These are phyloP conservation scores for Macaranga tanarius DNA, from an alignment of 441 rosid genomes.

Conservation along the genomic window DNA sequence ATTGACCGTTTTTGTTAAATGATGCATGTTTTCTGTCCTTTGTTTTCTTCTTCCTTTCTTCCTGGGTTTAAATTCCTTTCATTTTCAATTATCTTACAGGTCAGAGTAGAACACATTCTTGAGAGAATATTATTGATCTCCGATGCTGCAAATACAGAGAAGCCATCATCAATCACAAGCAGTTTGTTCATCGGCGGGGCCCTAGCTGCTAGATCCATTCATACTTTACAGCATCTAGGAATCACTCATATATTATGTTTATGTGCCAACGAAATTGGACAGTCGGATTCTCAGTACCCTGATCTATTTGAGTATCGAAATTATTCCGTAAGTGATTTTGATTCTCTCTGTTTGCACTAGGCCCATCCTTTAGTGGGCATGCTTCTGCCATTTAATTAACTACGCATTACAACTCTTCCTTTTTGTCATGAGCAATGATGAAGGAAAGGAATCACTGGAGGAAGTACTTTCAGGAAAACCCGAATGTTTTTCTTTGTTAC, in stretches of 20 bases:
- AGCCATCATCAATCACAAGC: constrained; percentile 76
- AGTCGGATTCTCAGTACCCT: constrained; percentile 86
- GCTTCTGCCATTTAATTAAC: not conserved
- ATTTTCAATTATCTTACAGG: constrained; percentile 42
- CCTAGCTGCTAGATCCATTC: constrained; percentile 85
- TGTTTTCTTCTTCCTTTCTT: not conserved
- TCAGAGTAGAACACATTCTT: constrained; percentile 96
- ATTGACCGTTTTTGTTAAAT: not conserved
- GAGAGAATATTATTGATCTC: constrained; percentile 95
- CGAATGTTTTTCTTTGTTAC: no score
- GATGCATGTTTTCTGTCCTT: not conserved
- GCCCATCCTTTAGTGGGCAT: not conserved
- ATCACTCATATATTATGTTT: constrained; percentile 83
- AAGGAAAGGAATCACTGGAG: not conserved
- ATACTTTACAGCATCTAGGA: constrained; percentile 81
- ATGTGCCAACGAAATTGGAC: constrained; percentile 97
- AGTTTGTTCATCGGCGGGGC: constrained; percentile 88
- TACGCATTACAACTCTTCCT: not conserved
- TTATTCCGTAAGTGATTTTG: constrained; percentile 64
- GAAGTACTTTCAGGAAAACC: no score
- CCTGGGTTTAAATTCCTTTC: not conserved
- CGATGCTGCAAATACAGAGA: constrained; percentile 95
- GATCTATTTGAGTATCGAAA: constrained; percentile 79
- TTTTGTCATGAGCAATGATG: not conserved
- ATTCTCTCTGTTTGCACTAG: constrained; percentile 14